These are phyloP conservation scores for Pogostemon cablin DNA, from an alignment of 257 asterid genomes.

Conservation along the genomic window DNA sequence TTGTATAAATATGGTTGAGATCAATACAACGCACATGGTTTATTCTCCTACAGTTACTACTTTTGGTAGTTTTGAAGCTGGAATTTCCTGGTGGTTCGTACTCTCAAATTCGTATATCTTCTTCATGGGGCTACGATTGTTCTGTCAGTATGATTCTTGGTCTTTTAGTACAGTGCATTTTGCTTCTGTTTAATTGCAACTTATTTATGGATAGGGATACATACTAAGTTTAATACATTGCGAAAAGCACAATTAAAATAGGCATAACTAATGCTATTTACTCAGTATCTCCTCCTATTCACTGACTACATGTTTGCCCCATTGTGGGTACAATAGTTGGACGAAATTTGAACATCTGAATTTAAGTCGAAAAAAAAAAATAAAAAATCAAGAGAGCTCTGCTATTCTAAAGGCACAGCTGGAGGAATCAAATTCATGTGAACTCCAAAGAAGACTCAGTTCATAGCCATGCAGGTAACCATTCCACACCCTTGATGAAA, in stretches of 20 bases:
- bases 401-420: neutral
- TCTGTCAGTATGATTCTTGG: neutral
- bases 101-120: neutral
- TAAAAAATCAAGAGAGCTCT: no score
- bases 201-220: no score
- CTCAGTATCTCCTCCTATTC: slow-evolving; percentile 10
- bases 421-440: slow-evolving; percentile 5
- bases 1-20: no score
- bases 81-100: neutral
- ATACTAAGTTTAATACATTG: neutral
- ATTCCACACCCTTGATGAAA: slow-evolving; percentile 68
- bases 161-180: neutral
- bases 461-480: slow-evolving; percentile 73
- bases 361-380: no score
- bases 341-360: no score
- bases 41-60: no score
- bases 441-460: slow-evolving; percentile 12
- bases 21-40: no score
- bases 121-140: neutral
- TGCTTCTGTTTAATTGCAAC: neutral
- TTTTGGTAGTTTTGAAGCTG: neutral
- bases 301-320: neutral
- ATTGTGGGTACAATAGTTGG: no score
- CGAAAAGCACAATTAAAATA: neutral
- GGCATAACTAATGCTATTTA: neutral